Evolutionary conservation across 257 asterid genomes (phyloP).

Genomic region (Nicotiana otophora): DNA sequence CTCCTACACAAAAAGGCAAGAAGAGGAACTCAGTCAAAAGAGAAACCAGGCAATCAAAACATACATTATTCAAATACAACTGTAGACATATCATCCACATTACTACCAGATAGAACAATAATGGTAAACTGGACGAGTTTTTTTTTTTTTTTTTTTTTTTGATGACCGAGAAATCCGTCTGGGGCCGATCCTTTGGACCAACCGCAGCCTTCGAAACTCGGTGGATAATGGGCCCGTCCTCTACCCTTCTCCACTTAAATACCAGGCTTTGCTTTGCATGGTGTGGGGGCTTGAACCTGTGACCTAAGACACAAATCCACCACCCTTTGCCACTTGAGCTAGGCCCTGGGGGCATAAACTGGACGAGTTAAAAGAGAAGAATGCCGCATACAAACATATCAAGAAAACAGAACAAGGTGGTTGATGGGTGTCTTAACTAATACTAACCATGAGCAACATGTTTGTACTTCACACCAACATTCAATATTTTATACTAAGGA

Average conservation of each 20-base stretch:
- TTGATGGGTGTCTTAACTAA: background rate
- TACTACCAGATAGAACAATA: background rate
- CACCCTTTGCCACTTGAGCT: no score
- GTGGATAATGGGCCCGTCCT: no score
- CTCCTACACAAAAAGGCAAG: conserved; percentile 45
- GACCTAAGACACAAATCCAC: background rate
- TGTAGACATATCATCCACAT: background rate
- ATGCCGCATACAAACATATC: background rate
- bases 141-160: no score
- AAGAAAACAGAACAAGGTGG: background rate
- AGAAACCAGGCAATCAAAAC: background rate
- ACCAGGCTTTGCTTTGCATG: no score
- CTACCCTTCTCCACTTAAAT: background rate
- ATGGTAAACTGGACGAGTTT: background rate
- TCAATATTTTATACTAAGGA: background rate
- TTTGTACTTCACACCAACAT: background rate
- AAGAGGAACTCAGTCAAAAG: background rate
- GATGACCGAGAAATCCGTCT: background rate
- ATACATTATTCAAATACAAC: background rate
- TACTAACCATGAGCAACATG: background rate
- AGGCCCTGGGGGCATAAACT: no score
- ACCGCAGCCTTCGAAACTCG: background rate
- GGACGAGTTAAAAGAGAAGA: background rate
- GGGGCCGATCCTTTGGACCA: no score
- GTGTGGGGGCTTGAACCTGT: background rate